Conservation (phyloP, 768 basidiomycete species). For the Peribolospora kevripleyi region DNA sequence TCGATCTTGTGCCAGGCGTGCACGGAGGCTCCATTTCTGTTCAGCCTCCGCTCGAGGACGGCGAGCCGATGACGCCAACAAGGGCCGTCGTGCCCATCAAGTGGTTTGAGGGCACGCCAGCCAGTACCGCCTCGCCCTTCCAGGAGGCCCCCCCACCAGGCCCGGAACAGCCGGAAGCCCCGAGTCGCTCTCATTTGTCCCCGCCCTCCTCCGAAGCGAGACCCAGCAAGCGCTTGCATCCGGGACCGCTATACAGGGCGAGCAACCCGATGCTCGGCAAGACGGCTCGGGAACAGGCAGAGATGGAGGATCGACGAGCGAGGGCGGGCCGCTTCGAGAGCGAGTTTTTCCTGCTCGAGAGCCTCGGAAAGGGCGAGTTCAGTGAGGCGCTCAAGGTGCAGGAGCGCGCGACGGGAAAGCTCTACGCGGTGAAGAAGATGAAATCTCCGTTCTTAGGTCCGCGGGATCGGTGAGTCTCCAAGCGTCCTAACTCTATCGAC, state of each 20-base stretch:
- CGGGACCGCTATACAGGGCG: constrained; percentile 1
- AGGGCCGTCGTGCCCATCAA: constrained; percentile 3
- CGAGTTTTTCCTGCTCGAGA: constrained; percentile 53
- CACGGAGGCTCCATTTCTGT: too few relatives aligned
- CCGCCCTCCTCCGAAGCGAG: neutral
- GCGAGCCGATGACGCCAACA: constrained; percentile 16
- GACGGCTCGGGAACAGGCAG: neutral
- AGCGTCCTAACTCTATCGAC: neutral
- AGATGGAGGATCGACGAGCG: neutral
- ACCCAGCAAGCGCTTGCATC: neutral
- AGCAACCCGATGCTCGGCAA: neutral
- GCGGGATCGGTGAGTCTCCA: constrained; percentile 49
- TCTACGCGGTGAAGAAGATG: constrained; percentile 82
- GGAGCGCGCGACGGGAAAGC: constrained; percentile 15
- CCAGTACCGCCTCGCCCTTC: neutral
- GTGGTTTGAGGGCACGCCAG: neutral
- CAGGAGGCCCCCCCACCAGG: constrained; percentile 3
- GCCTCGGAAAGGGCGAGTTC: constrained; percentile 77
- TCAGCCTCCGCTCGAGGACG: constrained; percentile 2
- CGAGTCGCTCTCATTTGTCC: too few relatives aligned
- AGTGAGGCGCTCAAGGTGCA: constrained; percentile 61
- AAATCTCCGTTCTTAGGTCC: constrained; percentile 64
- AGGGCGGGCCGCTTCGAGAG: constrained; percentile 35
- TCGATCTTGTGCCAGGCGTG: too few relatives aligned
- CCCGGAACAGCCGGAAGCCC: neutral